Conservation (phyloP, 305 asterid species). For the Plantago lanceolata region DNA sequence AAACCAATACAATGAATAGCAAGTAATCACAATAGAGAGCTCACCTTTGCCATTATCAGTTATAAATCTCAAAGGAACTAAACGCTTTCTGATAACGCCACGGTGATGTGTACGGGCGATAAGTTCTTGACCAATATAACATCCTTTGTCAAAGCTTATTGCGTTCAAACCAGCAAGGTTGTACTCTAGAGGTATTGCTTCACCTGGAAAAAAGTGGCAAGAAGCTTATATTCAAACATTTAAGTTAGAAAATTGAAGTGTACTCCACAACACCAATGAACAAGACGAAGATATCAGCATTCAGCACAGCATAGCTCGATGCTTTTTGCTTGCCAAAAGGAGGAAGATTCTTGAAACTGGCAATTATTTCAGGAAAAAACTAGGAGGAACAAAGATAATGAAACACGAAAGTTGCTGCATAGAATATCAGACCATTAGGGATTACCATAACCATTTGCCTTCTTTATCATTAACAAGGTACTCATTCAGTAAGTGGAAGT, state of each 20-base stretch:
- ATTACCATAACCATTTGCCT: no score
- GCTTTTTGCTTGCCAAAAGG: no score
- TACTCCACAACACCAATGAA: no score
- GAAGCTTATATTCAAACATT: not conserved
- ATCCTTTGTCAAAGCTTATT: conserved; percentile 87
- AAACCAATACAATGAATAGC: not conserved
- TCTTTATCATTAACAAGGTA: not conserved
- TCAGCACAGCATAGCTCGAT: no score
- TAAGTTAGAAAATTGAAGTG: not conserved
- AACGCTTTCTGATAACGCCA: conserved; percentile 75
- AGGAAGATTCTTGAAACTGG: no score
- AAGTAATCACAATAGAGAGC: not conserved
- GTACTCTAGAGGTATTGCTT: conserved; percentile 84
- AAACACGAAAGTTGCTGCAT: no score
- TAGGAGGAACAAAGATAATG: no score
- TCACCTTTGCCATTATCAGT: conserved; percentile 51
- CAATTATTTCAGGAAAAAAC: no score
- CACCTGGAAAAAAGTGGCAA: conserved; percentile 41
- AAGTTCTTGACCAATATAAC: conserved; percentile 89
- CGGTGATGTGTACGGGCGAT: conserved; percentile 86
- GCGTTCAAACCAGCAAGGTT: conserved; percentile 77
- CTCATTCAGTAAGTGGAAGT: conserved; percentile 11
- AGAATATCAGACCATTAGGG: no score
- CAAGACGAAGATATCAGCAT: no score
- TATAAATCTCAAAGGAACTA: conserved; percentile 63